Percentiles rank a stretch among this genome's conserved stretches.
Evolutionary conservation across 2,329 filamentous ascomycete genomes (phyloP).

Genomic region (Colletotrichum agaves): DNA sequence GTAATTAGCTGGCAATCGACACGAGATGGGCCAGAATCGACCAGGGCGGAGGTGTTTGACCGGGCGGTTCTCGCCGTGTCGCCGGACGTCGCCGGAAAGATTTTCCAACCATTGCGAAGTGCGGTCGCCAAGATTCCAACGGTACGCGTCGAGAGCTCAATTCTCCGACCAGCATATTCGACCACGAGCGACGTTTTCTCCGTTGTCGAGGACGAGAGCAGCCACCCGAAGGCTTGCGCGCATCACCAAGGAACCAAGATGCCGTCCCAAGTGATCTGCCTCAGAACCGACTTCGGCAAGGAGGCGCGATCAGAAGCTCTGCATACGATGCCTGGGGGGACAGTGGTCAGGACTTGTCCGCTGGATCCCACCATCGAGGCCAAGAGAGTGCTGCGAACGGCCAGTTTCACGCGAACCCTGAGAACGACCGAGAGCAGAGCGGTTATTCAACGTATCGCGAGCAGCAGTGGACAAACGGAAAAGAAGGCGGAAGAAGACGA

Average conservation of each 20-base stretch:
- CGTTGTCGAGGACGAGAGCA: conserved; percentile 21
- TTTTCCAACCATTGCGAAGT: conserved; percentile 56
- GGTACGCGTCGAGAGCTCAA: conserved; percentile 58
- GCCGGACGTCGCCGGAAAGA: conserved; percentile 60
- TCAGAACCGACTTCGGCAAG: conserved; percentile 48
- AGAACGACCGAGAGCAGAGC: conserved; percentile 59
- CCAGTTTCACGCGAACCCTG: conserved; percentile 63
- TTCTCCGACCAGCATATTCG: conserved; percentile 43
- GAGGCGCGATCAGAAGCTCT: conserved; percentile 59
- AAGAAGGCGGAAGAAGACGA: conserved; percentile 11
- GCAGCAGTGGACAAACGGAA: background rate
- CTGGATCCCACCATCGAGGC: conserved; percentile 50
- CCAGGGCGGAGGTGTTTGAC: conserved; percentile 56
- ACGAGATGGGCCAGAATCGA: conserved; percentile 6
- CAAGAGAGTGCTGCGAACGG: conserved; percentile 54
- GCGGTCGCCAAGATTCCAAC: conserved; percentile 58
- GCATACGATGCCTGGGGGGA: conserved; percentile 61
- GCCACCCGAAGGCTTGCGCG: conserved; percentile 40
- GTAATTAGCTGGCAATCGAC: conserved; percentile 47
- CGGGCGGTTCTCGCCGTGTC: conserved; percentile 65
- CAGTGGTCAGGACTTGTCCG: conserved; percentile 64
- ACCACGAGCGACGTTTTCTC: conserved; percentile 15
- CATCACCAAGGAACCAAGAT: conserved; percentile 42
- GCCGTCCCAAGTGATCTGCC: conserved; percentile 47
- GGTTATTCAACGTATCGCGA: conserved; percentile 59